A percentile compares a stretch with the other conserved stretches of the same genome.
Conservation (phyloP, 768 basidiomycete species). For the Guyanaporus albipodus region DNA sequence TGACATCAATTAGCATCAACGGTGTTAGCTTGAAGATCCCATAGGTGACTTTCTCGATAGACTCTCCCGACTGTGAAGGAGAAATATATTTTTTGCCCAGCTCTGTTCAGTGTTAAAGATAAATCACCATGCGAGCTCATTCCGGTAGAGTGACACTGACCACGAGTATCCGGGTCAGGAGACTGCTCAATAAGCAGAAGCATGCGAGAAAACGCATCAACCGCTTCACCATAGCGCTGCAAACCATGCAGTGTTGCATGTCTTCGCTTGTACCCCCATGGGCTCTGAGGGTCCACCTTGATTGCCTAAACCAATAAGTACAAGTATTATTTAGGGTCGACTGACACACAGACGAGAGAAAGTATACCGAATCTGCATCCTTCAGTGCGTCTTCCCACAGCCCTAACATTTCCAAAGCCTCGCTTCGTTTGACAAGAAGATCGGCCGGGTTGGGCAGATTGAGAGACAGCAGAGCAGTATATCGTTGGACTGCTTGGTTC, state of each 20-base stretch:
- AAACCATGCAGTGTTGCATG: neutral
- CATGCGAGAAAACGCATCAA: neutral
- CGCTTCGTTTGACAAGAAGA: conserved; percentile 12
- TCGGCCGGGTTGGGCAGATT: neutral
- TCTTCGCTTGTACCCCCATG: neutral
- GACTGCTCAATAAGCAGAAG: neutral
- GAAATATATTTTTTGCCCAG: neutral
- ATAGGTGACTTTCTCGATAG: neutral
- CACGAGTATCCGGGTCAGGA: neutral
- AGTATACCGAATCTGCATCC: conserved; percentile 1
- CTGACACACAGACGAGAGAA: neutral
- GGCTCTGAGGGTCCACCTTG: neutral
- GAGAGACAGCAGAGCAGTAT: conserved; percentile 10
- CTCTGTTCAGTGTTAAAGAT: neutral
- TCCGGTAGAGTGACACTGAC: neutral
- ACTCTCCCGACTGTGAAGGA: neutral
- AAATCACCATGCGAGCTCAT: neutral
- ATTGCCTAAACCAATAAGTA: neutral
- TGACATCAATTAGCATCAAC: neutral
- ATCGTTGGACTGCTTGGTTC: conserved; percentile 1
- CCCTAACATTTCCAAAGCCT: neutral
- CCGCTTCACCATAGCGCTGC: neutral
- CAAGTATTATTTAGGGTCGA: neutral
- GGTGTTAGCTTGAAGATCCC: neutral
- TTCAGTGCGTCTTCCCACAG: conserved; percentile 1